phyloP scores from a whole-genome alignment of 257 asterid species.

The Linderniella brevidens region DNA sequence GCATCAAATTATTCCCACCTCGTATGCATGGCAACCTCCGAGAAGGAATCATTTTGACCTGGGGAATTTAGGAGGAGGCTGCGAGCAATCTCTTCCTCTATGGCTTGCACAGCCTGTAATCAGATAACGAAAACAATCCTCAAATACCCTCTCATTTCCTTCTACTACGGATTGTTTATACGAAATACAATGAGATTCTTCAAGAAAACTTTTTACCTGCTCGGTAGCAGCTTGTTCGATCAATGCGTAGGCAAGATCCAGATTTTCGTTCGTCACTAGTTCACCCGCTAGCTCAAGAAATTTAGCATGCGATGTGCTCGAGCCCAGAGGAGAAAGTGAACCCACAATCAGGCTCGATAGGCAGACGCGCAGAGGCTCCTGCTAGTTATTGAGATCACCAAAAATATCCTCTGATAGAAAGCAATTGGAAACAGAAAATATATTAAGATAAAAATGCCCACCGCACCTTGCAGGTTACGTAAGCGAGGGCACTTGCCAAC shows the following conservation, averaged over 20 bases:
- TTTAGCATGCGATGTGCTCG: slow-evolving; percentile 26
- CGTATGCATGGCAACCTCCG: no score
- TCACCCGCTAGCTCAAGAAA: slow-evolving; percentile 76
- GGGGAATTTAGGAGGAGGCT: no score
- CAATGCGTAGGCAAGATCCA: slow-evolving; percentile 93
- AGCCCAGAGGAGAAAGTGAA: slow-evolving; percentile 38
- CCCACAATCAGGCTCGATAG: slow-evolving; percentile 70
- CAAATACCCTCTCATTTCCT: no score
- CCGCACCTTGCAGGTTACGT: slow-evolving; percentile 97
- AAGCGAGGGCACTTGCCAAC: slow-evolving; percentile 93
- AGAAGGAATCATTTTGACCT: no score
- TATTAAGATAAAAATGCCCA: slow-evolving; percentile 1
- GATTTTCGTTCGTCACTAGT: slow-evolving; percentile 83
- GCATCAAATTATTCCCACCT: no score
- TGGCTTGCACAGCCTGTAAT: no score
- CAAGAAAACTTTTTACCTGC: no score
- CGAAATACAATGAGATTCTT: not conserved
- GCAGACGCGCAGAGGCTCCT: slow-evolving; percentile 91
- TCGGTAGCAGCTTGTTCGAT: slow-evolving; percentile 52
- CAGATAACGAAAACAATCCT: no score
- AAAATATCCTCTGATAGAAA: not conserved
- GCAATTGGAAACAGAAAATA: no score
- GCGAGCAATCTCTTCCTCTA: no score
- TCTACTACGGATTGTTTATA: no score
- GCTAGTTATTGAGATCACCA: not conserved